Percentiles rank a stretch among this genome's conserved stretches.
Evolutionary conservation across 495 filamentous ascomycete genomes (phyloP).

Genomic region (Trypethelium eluteriae): DNA sequence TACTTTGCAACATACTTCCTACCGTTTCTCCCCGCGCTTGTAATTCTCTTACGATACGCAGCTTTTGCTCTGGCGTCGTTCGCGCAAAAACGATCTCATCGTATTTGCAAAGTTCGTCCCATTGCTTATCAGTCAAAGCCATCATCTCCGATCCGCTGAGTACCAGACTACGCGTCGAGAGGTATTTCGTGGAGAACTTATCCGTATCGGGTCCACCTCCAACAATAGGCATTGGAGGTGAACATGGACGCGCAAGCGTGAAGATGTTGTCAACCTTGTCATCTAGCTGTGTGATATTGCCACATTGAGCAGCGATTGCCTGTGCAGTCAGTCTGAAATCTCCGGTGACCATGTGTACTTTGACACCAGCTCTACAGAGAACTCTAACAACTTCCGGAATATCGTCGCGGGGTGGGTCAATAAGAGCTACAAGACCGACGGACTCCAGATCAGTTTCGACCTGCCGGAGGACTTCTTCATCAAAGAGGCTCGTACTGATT

Average conservation of each 20-base stretch:
- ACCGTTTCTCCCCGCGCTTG: slow-evolving; percentile 46
- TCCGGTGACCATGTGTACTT: slow-evolving; percentile 46
- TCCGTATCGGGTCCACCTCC: slow-evolving; percentile 14
- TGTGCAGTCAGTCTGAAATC: slow-evolving; percentile 32
- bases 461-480: slow-evolving; percentile 39
- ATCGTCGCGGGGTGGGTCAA: slow-evolving; percentile 41
- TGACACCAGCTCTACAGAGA: slow-evolving; percentile 35
- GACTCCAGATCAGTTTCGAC: slow-evolving; percentile 40
- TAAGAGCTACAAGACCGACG: slow-evolving; percentile 46
- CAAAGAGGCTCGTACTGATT: slow-evolving; percentile 38
- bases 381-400: slow-evolving; percentile 29
- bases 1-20: slow-evolving; percentile 54
- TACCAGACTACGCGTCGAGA: slow-evolving; percentile 34
- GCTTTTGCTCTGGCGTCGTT: slow-evolving; percentile 69
- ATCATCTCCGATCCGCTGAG: slow-evolving; percentile 54
- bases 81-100: slow-evolving; percentile 61
- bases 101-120: slow-evolving; percentile 52
- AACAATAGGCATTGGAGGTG: slow-evolving; percentile 10
- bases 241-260: slow-evolving; percentile 30
- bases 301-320: slow-evolving; percentile 36
- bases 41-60: slow-evolving; percentile 63
- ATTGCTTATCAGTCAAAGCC: slow-evolving; percentile 48
- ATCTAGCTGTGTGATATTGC: slow-evolving; percentile 29
- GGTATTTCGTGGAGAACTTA: background rate
- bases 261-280: slow-evolving; percentile 37